A percentile compares a stretch with the other conserved stretches of the same genome.
Evolutionary conservation across 148 eudicot species (phyloP).

Genomic region (Heliosperma pusillum): DNA sequence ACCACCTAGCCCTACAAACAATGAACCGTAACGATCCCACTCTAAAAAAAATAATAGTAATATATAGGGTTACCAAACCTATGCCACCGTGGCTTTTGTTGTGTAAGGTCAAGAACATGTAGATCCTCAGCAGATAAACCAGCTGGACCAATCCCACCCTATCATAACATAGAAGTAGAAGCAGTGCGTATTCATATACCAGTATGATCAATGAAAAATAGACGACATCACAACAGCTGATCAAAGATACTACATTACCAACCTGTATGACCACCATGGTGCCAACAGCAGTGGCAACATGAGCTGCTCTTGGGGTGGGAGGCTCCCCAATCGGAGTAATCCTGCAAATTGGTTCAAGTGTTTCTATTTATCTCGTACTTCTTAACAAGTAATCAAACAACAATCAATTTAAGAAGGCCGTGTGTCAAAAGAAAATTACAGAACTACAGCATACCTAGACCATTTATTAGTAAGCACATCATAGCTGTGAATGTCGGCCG

Average conservation of each 20-base stretch:
- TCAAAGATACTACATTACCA: constrained; percentile 9
- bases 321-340: constrained; percentile 92
- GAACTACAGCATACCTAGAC: constrained; percentile 66
- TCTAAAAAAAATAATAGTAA: not conserved
- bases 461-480: constrained; percentile 91
- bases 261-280: constrained; percentile 99
- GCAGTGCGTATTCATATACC: not conserved
- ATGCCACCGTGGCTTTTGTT: constrained; percentile 96
- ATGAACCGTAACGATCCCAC: not conserved
- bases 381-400: constrained; percentile 6
- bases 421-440: not conserved
- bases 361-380: not conserved
- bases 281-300: constrained; percentile 98
- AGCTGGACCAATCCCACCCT: constrained; percentile 99
- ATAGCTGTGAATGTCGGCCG: constrained; percentile 96
- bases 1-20: not conserved
- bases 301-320: constrained; percentile 99
- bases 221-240: not conserved
- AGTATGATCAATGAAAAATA: constrained; percentile 8
- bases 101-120: constrained; percentile 97
- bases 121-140: constrained; percentile 99
- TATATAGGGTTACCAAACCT: constrained; percentile 49
- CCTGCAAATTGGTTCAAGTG: constrained; percentile 39
- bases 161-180: constrained; percentile 11
- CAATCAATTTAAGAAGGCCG: not conserved